Conservation (phyloP, 129 eudicot species). For the Escallonia rubra region DNA sequence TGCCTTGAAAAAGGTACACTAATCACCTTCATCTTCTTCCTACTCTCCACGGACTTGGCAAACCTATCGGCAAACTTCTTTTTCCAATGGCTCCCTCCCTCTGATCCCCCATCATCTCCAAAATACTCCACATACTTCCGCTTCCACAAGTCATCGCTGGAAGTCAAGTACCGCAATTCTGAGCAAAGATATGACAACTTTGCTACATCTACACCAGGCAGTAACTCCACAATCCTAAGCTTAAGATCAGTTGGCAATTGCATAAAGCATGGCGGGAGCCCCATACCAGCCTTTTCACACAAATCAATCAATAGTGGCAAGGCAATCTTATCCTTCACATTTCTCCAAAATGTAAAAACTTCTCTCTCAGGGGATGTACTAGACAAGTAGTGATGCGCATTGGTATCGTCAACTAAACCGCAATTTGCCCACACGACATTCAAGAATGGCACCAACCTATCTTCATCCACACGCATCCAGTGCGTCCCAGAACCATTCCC, state of each 20-base stretch:
- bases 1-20: constrained; percentile 9
- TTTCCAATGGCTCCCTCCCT: constrained; percentile 40
- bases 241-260: constrained; percentile 61
- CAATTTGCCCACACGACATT: constrained; percentile 66
- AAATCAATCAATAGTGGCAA: constrained; percentile 61
- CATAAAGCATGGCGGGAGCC: constrained; percentile 63
- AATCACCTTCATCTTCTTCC: constrained; percentile 28
- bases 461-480: constrained; percentile 48
- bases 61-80: constrained; percentile 46
- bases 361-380: constrained; percentile 38
- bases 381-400: constrained; percentile 11
- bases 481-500: constrained; percentile 27
- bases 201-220: constrained; percentile 58
- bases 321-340: constrained; percentile 53
- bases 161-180: constrained; percentile 49
- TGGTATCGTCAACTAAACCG: constrained; percentile 24
- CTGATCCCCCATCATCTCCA: constrained; percentile 20
- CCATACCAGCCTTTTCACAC: constrained; percentile 52
- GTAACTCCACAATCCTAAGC: constrained; percentile 51
- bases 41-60: constrained; percentile 31
- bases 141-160: constrained; percentile 62
- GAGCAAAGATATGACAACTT: constrained; percentile 48
- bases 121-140: constrained; percentile 50
- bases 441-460: constrained; percentile 47
- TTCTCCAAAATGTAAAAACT: constrained; percentile 64